phyloP scores from a whole-genome alignment of 176 grass and related monocot species.

The Hordeum vulgare region MorexV3_pseudomolecules_assembly NC_058523.1:135833519-135834018 shows the following conservation, averaged over 20 bases:
- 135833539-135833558: slow-evolving; percentile 16
- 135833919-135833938: background rate
- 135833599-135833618: slow-evolving; percentile 36
- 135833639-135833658: background rate
- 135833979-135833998: slow-evolving; percentile 2
- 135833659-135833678: background rate
- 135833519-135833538: slow-evolving; percentile 57
- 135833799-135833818: background rate
- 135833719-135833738: background rate
- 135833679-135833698: background rate
- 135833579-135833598: slow-evolving; percentile 68
- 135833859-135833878: background rate
- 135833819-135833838: background rate
- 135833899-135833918: background rate
- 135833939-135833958: background rate
- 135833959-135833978: background rate
- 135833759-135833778: background rate
- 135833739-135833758: background rate
- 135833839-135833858: background rate
- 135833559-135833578: slow-evolving; percentile 35
- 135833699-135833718: background rate
- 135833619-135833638: background rate
- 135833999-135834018: background rate
- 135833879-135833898: background rate
- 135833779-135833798: background rate